Evolutionary conservation across 2,329 filamentous ascomycete species (phyloP).

Genomic region (Talaromyces marneffei): DNA sequence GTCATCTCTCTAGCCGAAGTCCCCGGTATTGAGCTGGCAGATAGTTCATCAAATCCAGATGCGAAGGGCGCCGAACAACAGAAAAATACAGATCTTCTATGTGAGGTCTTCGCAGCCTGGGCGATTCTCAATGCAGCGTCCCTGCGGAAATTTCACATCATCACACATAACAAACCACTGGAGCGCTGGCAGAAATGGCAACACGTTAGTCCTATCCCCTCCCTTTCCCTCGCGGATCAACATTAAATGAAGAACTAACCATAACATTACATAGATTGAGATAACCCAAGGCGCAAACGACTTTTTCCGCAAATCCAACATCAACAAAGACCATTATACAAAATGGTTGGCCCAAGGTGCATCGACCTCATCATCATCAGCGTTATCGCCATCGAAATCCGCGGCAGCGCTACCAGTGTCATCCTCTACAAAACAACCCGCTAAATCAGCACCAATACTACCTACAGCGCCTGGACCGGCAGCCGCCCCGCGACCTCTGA

Average conservation of each 20-base stretch:
- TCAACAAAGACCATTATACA: constrained; percentile 4
- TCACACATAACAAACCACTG: constrained; percentile 22
- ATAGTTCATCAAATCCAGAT: constrained; percentile 21
- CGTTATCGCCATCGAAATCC: not conserved
- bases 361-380: not conserved
- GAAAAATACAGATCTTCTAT: constrained; percentile 30
- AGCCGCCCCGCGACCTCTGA: not conserved
- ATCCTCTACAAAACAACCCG: not conserved
- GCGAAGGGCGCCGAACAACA: constrained; percentile 21
- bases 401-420: not conserved
- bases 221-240: not conserved
- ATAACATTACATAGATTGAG: constrained; percentile 1
- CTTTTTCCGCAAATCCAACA: constrained; percentile 11
- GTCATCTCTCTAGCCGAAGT: constrained; percentile 27
- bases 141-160: constrained; percentile 29
- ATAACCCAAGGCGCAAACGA: constrained; percentile 6
- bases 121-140: constrained; percentile 26
- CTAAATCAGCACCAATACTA: not conserved
- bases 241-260: not conserved
- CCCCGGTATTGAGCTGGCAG: constrained; percentile 9
- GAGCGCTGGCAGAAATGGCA: constrained; percentile 27
- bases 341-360: constrained; percentile 7
- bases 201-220: constrained; percentile 20
- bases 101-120: constrained; percentile 38
- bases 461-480: not conserved